These are phyloP conservation scores for Botrytis sinoallii DNA, from an alignment of 2,329 filamentous ascomycete genomes.

Conservation along the genomic window DNA sequence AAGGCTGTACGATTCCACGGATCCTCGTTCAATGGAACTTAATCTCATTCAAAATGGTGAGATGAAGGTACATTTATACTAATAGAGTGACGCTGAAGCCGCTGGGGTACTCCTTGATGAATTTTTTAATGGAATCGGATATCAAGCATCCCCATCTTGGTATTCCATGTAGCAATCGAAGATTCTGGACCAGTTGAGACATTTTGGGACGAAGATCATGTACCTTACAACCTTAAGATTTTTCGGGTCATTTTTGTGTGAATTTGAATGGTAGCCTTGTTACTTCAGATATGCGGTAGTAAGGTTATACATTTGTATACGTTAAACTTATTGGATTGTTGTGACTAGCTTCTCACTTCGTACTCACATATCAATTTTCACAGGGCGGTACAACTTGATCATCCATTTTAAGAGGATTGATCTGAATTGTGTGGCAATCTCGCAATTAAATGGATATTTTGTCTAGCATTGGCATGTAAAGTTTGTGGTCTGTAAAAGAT, in stretches of 20 bases:
- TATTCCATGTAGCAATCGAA: not conserved
- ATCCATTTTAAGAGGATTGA: not conserved
- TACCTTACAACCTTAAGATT: not conserved
- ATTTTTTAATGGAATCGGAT: not conserved
- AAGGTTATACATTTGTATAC: not conserved
- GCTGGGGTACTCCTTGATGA: not conserved
- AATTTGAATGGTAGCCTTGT: conserved; percentile 7
- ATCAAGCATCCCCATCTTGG: conserved; percentile 9
- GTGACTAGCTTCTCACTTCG: not conserved
- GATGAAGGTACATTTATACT: conserved; percentile 7
- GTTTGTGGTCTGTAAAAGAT: not conserved
- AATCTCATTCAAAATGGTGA: conserved; percentile 5
- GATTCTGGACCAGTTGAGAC: conserved; percentile 5
- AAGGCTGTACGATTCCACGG: conserved; percentile 20
- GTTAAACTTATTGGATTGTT: conserved; percentile 3
- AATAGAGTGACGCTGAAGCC: not conserved
- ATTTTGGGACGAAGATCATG: conserved; percentile 9
- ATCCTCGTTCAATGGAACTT: conserved; percentile 2
- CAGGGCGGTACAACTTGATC: conserved; percentile 3
- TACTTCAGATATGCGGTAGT: conserved; percentile 8
- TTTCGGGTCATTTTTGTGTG: conserved; percentile 6
- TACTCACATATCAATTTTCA: not conserved
- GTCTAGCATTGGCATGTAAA: not conserved
- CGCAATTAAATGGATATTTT: not conserved
- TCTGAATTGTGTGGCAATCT: not conserved